Base-by-base conservation (phyloP, 257 asterid species). In the Solanum pennellii region DNA sequence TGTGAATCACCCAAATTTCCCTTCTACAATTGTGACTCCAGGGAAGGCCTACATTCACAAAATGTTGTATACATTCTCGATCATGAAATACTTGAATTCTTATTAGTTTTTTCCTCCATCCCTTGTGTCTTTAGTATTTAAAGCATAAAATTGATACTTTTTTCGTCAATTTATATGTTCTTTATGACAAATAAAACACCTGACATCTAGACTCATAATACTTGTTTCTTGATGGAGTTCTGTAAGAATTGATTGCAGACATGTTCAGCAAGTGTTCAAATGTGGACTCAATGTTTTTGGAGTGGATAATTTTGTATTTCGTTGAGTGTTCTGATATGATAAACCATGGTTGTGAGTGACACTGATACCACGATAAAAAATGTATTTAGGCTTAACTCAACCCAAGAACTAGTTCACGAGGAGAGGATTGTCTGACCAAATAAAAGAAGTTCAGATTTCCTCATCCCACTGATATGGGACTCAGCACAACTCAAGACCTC, bases 1-100 rank as follows among this genome's bases (percentile, higher is more conserved):
- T 23, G 88, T 87, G 77, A 89, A 87, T 72, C 89, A 87, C 37
- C 89, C 83, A 13, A 86, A 84, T 45, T 87, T 89, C 56, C 89
- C 89, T 27, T 35, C 73, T 10, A 39, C 75, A 20, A 84, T 85
- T 33, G 86, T 72, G 39, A 62, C 74, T 33, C 85, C 84, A 31
- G 91, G 37, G 21, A 72, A 82, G 82, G 59, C 21, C 39, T 88
- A 86, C n/a, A 49, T 65, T 21, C 86, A 87, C 74, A 39, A 56
- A 59, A 59, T 83, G 59, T 39, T 66, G 56, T 83, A 56, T 60
- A 83, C 71, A 8, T 83, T 83, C 35, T 49, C 86, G 18, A 41
- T 76, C 12, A 76, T 4, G 83, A n/a, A 76, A n/a, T 76, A 74
- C 82, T 74, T 31, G 82, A 74, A 74, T 37, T 74, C 82, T 74